Evolutionary conservation across 768 basidiomycete species (phyloP).

Genomic region (Clavaria fumosa): DNA sequence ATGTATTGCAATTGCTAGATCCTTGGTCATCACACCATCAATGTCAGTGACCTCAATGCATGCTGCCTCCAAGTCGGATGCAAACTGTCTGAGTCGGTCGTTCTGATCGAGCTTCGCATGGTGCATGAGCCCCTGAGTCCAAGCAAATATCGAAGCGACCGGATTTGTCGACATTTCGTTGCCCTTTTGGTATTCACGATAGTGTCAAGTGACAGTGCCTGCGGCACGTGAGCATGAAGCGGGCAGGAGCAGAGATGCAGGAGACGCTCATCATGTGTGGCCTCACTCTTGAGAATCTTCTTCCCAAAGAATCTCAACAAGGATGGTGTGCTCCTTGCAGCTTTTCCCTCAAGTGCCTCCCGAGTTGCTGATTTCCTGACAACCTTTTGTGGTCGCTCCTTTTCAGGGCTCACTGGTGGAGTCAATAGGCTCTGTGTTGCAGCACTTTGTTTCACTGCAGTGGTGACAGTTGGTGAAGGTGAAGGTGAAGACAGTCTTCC

Average conservation of each 20-base stretch:
- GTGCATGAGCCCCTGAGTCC: conserved; percentile 90
- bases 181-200: conserved; percentile 94
- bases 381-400: no score
- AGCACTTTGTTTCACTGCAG: no score
- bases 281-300: conserved; percentile 88
- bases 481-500: no score
- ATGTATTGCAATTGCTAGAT: conserved; percentile 86
- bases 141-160: conserved; percentile 96
- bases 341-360: no score
- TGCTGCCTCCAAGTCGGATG: conserved; percentile 62
- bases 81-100: conserved; percentile 56
- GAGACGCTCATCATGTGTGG: conserved; percentile 59
- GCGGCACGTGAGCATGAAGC: background rate
- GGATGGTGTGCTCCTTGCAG: no score
- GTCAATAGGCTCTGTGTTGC: no score
- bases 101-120: conserved; percentile 88
- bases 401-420: no score
- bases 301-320: no score
- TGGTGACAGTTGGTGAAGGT: no score
- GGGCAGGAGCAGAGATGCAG: background rate
- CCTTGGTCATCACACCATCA: conserved; percentile 94
- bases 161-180: conserved; percentile 98
- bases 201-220: conserved; percentile 90
- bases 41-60: conserved; percentile 85
- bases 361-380: no score